A percentile compares a stretch with the other conserved stretches of the same genome.
These are phyloP conservation scores for Wickerhamiella kurtzmanii DNA, from an alignment of 805 yeast species.

Conservation along the genomic window DNA sequence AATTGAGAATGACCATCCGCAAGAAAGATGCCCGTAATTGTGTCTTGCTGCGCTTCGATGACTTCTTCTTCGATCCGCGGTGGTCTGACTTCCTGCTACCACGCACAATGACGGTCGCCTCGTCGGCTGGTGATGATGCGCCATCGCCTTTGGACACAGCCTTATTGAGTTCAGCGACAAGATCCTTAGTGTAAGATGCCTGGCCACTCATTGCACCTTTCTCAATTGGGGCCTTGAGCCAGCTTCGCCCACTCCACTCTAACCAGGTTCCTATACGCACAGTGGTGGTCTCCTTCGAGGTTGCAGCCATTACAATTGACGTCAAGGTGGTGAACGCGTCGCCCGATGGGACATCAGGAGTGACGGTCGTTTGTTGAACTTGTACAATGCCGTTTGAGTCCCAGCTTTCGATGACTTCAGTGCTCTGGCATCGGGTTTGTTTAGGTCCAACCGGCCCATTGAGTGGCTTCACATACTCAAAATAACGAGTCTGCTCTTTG, in stretches of 20 bases:
- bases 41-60: not conserved
- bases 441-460: constrained; percentile 84
- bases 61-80: not conserved
- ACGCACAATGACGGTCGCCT: not conserved
- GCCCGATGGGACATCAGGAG: constrained; percentile 96
- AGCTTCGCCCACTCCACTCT: constrained; percentile 82
- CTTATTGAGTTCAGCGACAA: constrained; percentile 30
- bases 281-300: constrained; percentile 41
- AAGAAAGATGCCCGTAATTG: not conserved
- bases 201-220: constrained; percentile 76
- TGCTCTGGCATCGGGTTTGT: constrained; percentile 66
- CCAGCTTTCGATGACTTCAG: constrained; percentile 46
- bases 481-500: constrained; percentile 29
- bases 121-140: not conserved
- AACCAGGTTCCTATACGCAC: constrained; percentile 56
- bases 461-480: constrained; percentile 59
- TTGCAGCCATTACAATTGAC: constrained; percentile 44
- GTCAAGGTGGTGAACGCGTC: constrained; percentile 48
- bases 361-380: constrained; percentile 48
- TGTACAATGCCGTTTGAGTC: constrained; percentile 44
- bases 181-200: constrained; percentile 40
- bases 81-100: too few species aligned
- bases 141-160: not conserved
- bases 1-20: not conserved
- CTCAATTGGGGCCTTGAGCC: constrained; percentile 86